Evolutionary conservation across 1,284 basidiomycete species (phyloP).

Genomic region (Ceratobasidium theobromae): DNA sequence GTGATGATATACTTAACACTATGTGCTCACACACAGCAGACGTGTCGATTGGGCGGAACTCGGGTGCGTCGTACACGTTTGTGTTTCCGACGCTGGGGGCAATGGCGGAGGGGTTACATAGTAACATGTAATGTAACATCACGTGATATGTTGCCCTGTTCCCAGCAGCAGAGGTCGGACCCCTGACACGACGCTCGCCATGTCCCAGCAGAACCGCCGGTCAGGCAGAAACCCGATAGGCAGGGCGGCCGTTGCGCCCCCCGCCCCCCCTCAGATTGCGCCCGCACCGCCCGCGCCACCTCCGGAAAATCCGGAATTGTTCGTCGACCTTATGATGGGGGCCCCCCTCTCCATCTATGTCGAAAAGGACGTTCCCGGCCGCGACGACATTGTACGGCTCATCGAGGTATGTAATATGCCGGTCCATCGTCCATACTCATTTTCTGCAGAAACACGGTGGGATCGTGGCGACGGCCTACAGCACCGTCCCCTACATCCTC

Average conservation of each 20-base stretch:
- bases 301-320: constrained; percentile 48
- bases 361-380: constrained; percentile 73
- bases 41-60: constrained; percentile 2
- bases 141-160: constrained; percentile 21
- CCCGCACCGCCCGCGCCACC: neutral
- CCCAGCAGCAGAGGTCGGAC: constrained; percentile 1
- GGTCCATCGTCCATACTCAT: neutral
- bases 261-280: neutral
- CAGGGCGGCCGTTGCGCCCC: neutral
- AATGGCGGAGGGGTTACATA: constrained; percentile 52
- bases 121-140: neutral
- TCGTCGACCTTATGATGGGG: constrained; percentile 77
- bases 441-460: constrained; percentile 68
- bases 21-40: constrained; percentile 37
- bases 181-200: constrained; percentile 11
- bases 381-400: constrained; percentile 59
- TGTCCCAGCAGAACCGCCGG: neutral
- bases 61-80: constrained; percentile 44
- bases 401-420: constrained; percentile 49
- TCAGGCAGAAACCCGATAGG: constrained; percentile 5
- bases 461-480: constrained; percentile 66
- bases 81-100: constrained; percentile 58
- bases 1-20: constrained; percentile 45
- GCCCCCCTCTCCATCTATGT: constrained; percentile 70
- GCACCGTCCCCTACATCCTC: constrained; percentile 70